Conservation (phyloP, 2,329 filamentous ascomycete species). For the Trichophyton mentagrophytes region DNA sequence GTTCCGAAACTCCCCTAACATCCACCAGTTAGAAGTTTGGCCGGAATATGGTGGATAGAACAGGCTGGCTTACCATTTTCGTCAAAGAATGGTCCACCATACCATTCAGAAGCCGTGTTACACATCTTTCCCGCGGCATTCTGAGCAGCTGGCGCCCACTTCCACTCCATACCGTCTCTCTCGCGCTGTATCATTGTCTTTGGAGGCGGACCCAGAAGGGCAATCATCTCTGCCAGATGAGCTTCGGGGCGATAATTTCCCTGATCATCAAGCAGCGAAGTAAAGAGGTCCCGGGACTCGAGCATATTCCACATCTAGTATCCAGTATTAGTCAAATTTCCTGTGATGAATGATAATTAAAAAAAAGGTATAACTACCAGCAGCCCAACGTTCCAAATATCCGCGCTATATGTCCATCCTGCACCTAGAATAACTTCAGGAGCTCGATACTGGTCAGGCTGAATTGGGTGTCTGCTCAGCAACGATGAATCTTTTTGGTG, state of each 20-base stretch:
- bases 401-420: conserved; percentile 35
- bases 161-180: conserved; percentile 15
- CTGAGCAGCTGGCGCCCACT: conserved; percentile 3
- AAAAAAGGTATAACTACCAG: conserved; percentile 28
- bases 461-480: conserved; percentile 13
- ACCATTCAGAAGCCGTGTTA: conserved; percentile 6
- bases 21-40: neutral
- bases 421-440: conserved; percentile 36
- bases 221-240: conserved; percentile 37
- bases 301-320: conserved; percentile 37
- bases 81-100: conserved; percentile 22
- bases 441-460: conserved; percentile 27
- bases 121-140: conserved; percentile 1
- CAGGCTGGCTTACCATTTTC: conserved; percentile 19
- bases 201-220: conserved; percentile 33
- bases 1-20: neutral
- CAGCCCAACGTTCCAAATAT: conserved; percentile 41
- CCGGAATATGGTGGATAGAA: neutral
- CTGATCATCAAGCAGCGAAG: conserved; percentile 26
- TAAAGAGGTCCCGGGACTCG: conserved; percentile 35
- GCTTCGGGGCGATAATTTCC: conserved; percentile 27
- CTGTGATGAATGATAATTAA: no score
- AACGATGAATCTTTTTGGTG: neutral
- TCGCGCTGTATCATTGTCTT: conserved; percentile 24
- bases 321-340: neutral